Conservation (phyloP, 345 rosid genomes). For the Cardamine resedifolia region DNA sequence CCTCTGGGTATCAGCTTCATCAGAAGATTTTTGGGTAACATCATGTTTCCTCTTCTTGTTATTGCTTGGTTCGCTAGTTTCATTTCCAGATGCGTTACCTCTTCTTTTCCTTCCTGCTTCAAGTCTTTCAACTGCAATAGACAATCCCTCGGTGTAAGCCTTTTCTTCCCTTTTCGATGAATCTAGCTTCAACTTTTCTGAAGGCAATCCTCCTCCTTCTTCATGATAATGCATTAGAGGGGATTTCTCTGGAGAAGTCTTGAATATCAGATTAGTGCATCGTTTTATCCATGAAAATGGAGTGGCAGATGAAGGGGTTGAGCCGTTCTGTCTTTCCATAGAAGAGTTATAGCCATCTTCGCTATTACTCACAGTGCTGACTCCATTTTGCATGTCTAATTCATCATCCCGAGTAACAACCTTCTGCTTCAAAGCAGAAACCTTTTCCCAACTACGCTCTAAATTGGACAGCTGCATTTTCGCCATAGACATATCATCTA, state of each 20-base stretch:
- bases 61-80: constrained; percentile 34
- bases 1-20: constrained; percentile 44
- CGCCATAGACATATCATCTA: constrained; percentile 68
- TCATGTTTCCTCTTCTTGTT: constrained; percentile 64
- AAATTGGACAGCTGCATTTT: constrained; percentile 63
- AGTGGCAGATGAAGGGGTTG: constrained; percentile 47
- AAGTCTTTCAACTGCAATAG: constrained; percentile 42
- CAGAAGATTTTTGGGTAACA: constrained; percentile 34
- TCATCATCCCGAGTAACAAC: constrained; percentile 42
- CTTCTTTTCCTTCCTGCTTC: constrained; percentile 63
- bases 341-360: constrained; percentile 46
- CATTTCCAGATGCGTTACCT: constrained; percentile 36
- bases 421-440: constrained; percentile 54
- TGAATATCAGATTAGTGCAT: constrained; percentile 66
- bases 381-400: constrained; percentile 35
- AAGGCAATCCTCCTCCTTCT: constrained; percentile 28
- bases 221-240: constrained; percentile 24
- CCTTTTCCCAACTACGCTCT: constrained; percentile 58
- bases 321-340: constrained; percentile 37
- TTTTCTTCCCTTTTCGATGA: constrained; percentile 43
- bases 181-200: constrained; percentile 32
- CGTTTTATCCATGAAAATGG: constrained; percentile 80
- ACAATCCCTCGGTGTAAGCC: constrained; percentile 30
- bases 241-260: constrained; percentile 52
- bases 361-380: constrained; percentile 38